Percentiles rank a stretch among this genome's conserved stretches.
These are phyloP conservation scores for Candida ovalis DNA, from an alignment of 805 yeast genomes.

Conservation along the genomic window DNA sequence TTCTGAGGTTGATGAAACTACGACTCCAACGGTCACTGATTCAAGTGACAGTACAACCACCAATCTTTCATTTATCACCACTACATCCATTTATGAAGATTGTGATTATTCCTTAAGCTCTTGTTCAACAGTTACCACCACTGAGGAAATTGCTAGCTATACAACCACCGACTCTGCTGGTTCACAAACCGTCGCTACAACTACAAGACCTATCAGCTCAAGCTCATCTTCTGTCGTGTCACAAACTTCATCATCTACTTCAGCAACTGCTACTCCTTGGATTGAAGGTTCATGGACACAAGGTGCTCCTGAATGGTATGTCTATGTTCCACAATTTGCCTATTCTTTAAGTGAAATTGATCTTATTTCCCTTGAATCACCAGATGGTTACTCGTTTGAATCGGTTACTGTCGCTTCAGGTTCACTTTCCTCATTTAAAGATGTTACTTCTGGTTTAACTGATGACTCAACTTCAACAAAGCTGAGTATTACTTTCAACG, in stretches of 20 bases:
- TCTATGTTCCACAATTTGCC: conserved; percentile 14
- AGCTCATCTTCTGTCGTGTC: background rate
- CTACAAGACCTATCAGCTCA: conserved; percentile 4
- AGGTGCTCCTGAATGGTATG: conserved; percentile 12
- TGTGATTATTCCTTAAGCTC: conserved; percentile 16
- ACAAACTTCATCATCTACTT: conserved; percentile 2
- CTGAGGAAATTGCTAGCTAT: conserved; percentile 24
- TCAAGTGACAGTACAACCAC: conserved; percentile 10
- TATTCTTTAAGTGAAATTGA: conserved; percentile 2
- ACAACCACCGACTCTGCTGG: conserved; percentile 18
- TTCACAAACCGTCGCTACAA: conserved; percentile 11
- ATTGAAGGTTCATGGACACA: conserved; percentile 9
- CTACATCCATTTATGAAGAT: conserved; percentile 18
- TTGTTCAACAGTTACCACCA: conserved; percentile 22
- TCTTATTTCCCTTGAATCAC: conserved; percentile 3
- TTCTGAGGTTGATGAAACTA: conserved; percentile 11
- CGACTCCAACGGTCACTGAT: conserved; percentile 19
- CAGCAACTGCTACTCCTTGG: conserved; percentile 9
- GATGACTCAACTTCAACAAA: conserved; percentile 1
- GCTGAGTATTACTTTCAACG: conserved; percentile 6
- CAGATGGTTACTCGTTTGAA: conserved; percentile 4
- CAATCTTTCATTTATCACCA: conserved; percentile 14
- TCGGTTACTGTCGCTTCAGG: conserved; percentile 1
- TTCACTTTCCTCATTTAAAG: background rate
- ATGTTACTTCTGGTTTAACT: conserved; percentile 6